These are phyloP conservation scores for Candida tibetensis DNA, from an alignment of 805 yeast genomes.

Conservation along the genomic window DNA sequence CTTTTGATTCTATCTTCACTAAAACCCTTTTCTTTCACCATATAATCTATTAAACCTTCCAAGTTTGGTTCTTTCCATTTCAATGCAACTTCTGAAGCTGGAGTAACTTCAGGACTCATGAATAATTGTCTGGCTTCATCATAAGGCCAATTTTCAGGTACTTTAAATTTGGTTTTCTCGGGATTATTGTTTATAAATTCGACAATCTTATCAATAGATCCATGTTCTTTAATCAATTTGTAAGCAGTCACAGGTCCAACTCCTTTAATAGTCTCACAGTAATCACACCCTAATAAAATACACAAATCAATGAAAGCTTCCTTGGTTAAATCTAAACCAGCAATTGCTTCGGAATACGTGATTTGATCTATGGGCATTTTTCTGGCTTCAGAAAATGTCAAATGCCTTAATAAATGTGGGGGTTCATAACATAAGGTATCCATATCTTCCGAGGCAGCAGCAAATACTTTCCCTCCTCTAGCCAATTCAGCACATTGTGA, in stretches of 20 bases:
- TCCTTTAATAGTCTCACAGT: constrained; percentile 92
- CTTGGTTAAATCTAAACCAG: constrained; percentile 71
- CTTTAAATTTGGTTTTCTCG: constrained; percentile 61
- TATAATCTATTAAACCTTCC: constrained; percentile 75
- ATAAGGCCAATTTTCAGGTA: constrained; percentile 95
- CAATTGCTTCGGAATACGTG: constrained; percentile 61
- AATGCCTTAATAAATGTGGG: constrained; percentile 76
- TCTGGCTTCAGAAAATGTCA: constrained; percentile 91
- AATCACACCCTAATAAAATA: constrained; percentile 93
- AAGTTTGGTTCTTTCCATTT: constrained; percentile 90
- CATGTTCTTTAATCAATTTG: constrained; percentile 83
- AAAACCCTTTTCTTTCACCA: constrained; percentile 88
- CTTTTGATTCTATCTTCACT: constrained; percentile 86
- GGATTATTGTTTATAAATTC: constrained; percentile 56
- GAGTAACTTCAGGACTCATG: constrained; percentile 73
- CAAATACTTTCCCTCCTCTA: constrained; percentile 84
- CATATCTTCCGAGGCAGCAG: constrained; percentile 99
- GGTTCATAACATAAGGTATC: constrained; percentile 93
- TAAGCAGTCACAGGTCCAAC: constrained; percentile 95
- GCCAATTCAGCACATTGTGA: constrained; percentile 97
- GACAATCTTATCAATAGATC: constrained; percentile 74
- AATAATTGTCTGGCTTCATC: constrained; percentile 84
- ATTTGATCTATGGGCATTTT: constrained; percentile 90
- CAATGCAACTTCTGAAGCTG: constrained; percentile 58
- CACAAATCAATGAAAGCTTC: constrained; percentile 86